A percentile compares a stretch with the other conserved stretches of the same genome.
phyloP scores from a whole-genome alignment of 108 stramenopile genomes.

The Cyclotella cryptica region DNA sequence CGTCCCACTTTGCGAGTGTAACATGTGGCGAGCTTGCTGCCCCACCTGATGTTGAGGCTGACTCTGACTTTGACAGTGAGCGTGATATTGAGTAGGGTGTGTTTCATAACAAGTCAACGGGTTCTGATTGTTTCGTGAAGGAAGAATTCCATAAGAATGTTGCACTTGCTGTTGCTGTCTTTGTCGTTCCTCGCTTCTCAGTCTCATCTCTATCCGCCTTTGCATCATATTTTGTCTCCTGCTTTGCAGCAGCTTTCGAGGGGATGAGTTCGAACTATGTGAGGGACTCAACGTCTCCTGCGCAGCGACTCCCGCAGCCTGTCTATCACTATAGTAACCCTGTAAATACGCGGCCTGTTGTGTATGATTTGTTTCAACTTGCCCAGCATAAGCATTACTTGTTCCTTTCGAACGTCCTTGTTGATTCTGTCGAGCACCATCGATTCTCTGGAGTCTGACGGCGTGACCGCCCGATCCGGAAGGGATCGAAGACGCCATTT shows the following conservation, averaged over 20 bases:
- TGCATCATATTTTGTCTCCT: conserved; percentile 47
- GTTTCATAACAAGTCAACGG: neutral
- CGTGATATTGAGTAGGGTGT: neutral
- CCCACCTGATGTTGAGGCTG: neutral
- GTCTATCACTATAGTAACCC: neutral
- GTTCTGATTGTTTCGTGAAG: neutral
- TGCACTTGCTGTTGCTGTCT: conserved; percentile 23
- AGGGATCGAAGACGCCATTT: neutral
- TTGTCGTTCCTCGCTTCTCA: conserved; percentile 30
- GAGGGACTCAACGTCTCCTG: neutral
- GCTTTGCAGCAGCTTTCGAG: conserved; percentile 3
- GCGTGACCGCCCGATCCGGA: neutral
- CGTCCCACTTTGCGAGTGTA: neutral
- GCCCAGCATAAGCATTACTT: neutral
- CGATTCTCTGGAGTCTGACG: neutral
- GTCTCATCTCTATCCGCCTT: conserved; percentile 40
- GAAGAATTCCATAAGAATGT: neutral
- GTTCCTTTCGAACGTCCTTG: neutral
- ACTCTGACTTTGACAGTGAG: neutral
- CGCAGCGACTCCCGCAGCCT: neutral
- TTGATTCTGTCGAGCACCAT: neutral
- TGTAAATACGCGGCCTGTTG: neutral
- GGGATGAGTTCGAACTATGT: neutral
- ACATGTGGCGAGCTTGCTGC: neutral
- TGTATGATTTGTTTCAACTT: neutral